Percentiles rank a stretch among this genome's conserved stretches.
phyloP scores from a whole-genome alignment of 768 basidiomycete species.

The Agrocybe pediades region DNA sequence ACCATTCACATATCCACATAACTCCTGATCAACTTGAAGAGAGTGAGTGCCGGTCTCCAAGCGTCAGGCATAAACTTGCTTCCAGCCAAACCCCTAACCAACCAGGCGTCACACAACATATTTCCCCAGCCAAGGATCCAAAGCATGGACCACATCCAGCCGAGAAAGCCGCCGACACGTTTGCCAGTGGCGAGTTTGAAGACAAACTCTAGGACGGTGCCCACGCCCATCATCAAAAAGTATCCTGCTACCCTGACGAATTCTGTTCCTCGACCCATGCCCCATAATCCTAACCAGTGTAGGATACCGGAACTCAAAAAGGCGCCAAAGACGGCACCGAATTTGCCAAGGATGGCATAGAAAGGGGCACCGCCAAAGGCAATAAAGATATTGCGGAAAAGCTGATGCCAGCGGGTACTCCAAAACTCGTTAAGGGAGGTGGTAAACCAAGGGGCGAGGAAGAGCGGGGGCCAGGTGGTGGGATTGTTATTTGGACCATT shows the following conservation, averaged over 20 bases:
- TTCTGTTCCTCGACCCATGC: constrained; percentile 58
- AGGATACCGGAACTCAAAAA: constrained; percentile 30
- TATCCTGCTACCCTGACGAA: constrained; percentile 44
- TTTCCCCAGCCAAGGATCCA: constrained; percentile 53
- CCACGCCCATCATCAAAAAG: constrained; percentile 60
- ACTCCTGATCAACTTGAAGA: constrained; percentile 5
- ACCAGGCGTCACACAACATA: constrained; percentile 52
- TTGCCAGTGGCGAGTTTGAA: constrained; percentile 40
- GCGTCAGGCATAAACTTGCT: constrained; percentile 38
- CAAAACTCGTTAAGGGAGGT: constrained; percentile 65
- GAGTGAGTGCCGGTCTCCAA: constrained; percentile 34
- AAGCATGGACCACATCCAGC: constrained; percentile 40
- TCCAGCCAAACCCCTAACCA: constrained; percentile 40
- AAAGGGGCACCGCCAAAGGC: constrained; percentile 48
- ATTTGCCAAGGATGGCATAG: constrained; percentile 43
- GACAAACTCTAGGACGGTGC: constrained; percentile 47
- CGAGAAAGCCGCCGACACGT: constrained; percentile 4
- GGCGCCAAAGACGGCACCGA: constrained; percentile 29
- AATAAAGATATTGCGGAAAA: constrained; percentile 61
- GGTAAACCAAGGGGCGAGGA: constrained; percentile 55
- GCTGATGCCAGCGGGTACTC: constrained; percentile 67
- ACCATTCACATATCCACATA: background rate
- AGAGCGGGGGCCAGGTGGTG: constrained; percentile 64
- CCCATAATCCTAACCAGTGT: constrained; percentile 60
- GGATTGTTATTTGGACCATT: constrained; percentile 38